Conservation (phyloP, 345 rosid genomes). For the Durio zibethinus region DNA sequence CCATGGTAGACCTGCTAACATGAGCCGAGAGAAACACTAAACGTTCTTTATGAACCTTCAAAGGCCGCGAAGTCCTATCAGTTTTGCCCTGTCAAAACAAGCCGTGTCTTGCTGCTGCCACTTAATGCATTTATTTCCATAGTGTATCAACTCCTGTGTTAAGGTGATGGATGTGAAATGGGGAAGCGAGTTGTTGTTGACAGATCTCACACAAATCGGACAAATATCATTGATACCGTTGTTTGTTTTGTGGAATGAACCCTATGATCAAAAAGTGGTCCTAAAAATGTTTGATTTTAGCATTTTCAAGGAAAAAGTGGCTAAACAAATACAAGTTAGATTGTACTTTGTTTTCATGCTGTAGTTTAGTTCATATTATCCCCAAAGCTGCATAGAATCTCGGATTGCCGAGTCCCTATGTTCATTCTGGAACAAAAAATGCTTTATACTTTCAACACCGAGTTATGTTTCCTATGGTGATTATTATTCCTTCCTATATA, state of each 20-base stretch:
- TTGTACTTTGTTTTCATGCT: neutral
- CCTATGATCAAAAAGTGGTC: neutral
- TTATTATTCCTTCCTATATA: too few species aligned
- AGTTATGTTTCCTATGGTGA: conserved; percentile 4
- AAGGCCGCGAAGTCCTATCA: neutral
- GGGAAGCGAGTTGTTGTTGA: neutral
- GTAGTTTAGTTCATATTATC: neutral
- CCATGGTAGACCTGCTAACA: too few species aligned
- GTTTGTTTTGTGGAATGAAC: neutral
- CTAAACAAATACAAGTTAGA: neutral
- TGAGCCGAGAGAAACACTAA: too few species aligned
- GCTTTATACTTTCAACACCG: neutral
- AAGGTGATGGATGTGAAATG: neutral
- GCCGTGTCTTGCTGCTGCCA: neutral
- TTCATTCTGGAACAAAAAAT: neutral
- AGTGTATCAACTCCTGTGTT: neutral
- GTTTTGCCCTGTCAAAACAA: neutral
- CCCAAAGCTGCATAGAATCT: neutral
- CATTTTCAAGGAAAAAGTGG: neutral
- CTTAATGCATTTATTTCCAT: neutral
- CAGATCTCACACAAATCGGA: neutral
- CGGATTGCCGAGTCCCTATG: neutral
- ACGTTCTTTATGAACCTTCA: neutral
- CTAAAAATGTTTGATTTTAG: neutral
- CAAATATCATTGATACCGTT: neutral